Conservation (phyloP, 2,329 filamentous ascomycete genomes). For the Pyrenophora tritici-repentis region DNA sequence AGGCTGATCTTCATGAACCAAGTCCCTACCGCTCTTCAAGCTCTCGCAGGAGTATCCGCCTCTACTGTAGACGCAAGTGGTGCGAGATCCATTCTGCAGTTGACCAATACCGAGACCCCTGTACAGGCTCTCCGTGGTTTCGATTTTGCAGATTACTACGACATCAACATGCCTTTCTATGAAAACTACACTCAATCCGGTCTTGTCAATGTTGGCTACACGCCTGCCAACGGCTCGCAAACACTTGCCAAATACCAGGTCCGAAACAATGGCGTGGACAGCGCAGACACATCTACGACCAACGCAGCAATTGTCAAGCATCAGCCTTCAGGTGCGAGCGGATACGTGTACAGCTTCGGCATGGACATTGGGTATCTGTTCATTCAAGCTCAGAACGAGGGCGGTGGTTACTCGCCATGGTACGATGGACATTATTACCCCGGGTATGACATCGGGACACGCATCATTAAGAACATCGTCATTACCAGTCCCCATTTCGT, state of each 20-base stretch:
- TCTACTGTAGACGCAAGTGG: conserved; percentile 7
- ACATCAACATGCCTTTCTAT: conserved; percentile 9
- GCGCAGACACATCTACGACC: conserved; percentile 5
- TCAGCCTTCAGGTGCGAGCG: conserved; percentile 6
- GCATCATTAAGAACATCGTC: conserved; percentile 14
- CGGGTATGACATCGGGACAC: conserved; percentile 12
- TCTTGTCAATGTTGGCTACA: conserved; percentile 12
- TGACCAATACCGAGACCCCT: conserved; percentile 6
- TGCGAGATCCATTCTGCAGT: conserved; percentile 5
- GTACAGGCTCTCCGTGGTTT: conserved; percentile 8
- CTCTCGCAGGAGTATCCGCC: conserved; percentile 9
- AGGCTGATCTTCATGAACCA: conserved; percentile 11
- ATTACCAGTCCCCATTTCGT: conserved; percentile 7
- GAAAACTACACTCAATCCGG: conserved; percentile 9
- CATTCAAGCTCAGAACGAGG: conserved; percentile 4
- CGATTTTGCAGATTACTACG: conserved; percentile 8
- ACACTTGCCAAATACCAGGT: conserved; percentile 7
- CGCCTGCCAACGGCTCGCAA: conserved; percentile 5
- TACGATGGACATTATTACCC: conserved; percentile 14
- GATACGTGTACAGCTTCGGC: conserved; percentile 12
- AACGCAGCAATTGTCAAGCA: conserved; percentile 11
- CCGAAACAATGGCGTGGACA: conserved; percentile 3
- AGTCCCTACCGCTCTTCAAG: conserved; percentile 8
- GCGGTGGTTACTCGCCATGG: conserved; percentile 9
- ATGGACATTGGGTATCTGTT: conserved; percentile 12